Evolutionary conservation across 2,329 filamentous ascomycete species (phyloP).

Genomic region (Stachybotrys elegans): DNA sequence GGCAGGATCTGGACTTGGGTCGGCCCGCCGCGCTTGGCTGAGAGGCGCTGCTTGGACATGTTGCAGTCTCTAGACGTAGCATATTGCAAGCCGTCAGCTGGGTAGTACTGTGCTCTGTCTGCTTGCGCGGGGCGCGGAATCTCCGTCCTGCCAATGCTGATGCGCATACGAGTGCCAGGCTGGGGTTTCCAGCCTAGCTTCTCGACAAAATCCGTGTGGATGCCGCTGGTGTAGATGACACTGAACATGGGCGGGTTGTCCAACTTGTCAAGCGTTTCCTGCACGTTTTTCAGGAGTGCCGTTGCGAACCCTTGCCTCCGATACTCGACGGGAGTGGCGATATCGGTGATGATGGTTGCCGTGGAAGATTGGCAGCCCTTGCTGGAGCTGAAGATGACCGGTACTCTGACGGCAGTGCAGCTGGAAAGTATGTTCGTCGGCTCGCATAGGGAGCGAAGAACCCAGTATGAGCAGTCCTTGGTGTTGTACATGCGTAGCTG

Average conservation of each 20-base stretch:
- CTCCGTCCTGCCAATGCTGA: slow-evolving; percentile 17
- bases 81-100: slow-evolving; percentile 13
- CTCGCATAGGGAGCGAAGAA: slow-evolving; percentile 21
- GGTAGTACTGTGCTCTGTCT: slow-evolving; percentile 16
- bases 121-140: slow-evolving; percentile 14
- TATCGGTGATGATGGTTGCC: slow-evolving; percentile 26
- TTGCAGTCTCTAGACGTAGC: slow-evolving; percentile 20
- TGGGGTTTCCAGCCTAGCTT: slow-evolving; percentile 28
- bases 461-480: slow-evolving; percentile 19
- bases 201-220: slow-evolving; percentile 25
- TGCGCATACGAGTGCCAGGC: slow-evolving; percentile 24
- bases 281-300: slow-evolving; percentile 25
- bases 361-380: slow-evolving; percentile 16
- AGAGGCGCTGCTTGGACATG: slow-evolving; percentile 18
- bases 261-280: slow-evolving; percentile 25
- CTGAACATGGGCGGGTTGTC: slow-evolving; percentile 22
- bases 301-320: slow-evolving; percentile 29
- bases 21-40: slow-evolving; percentile 16
- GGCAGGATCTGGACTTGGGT: slow-evolving; percentile 27
- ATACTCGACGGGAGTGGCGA: slow-evolving; percentile 29
- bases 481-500: slow-evolving; percentile 9
- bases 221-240: slow-evolving; percentile 29
- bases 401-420: slow-evolving; percentile 23
- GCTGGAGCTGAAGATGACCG: slow-evolving; percentile 11
- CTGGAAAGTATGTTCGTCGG: slow-evolving; percentile 25